Evolutionary conservation across 306 rosid species (phyloP), one percentile per base, ranked within the genome.

Genomic region (Quercus suber): DNA sequence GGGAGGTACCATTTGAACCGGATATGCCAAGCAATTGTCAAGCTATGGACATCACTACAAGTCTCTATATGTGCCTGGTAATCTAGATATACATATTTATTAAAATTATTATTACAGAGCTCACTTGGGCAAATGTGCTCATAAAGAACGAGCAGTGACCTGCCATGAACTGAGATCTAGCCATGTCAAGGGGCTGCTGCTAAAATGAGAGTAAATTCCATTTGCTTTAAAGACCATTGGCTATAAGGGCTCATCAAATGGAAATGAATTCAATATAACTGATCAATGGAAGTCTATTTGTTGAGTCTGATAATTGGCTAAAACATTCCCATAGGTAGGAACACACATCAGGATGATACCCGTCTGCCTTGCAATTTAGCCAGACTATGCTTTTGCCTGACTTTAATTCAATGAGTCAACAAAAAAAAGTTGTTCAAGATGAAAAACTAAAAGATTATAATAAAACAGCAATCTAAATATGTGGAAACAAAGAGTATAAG

Each of bases 141-240:
- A 59, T 25, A 23, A 28, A 59, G 70, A 64, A 30, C 4, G 18
- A 31, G 21, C 70, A 64, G 13, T 30, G 70, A 63, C 41, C 69
- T 63, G 45, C 52, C 72, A 67, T 35, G 25, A 71, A 67, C 30
- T 19, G 73, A 72, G 33, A 75, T 78, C 61, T 51, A 70, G 69
- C 67, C 18, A 73, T 1, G 30, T 31, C 65, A 65, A 71, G 73
- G 27, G 49, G 71, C 57, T 51, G 43, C 73, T 70, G 41, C 35
- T 59, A 59, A 67, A 5, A 21, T 2, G 27, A 67, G 51, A 67
- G 72, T 21, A 19, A 67, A 35, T 19, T 10, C 11, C 72, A 33
- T 33, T 33, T 33, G 23, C 35, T 67, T 3, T n/a, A 10, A 18
- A 33, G 51, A 23, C 5, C 45, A 64, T 6, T 31, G 23, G n/a